These are phyloP conservation scores for Coccomyxa subellipsoidea DNA, from an alignment of 163 green algal genomes.

Conservation along the genomic window DNA sequence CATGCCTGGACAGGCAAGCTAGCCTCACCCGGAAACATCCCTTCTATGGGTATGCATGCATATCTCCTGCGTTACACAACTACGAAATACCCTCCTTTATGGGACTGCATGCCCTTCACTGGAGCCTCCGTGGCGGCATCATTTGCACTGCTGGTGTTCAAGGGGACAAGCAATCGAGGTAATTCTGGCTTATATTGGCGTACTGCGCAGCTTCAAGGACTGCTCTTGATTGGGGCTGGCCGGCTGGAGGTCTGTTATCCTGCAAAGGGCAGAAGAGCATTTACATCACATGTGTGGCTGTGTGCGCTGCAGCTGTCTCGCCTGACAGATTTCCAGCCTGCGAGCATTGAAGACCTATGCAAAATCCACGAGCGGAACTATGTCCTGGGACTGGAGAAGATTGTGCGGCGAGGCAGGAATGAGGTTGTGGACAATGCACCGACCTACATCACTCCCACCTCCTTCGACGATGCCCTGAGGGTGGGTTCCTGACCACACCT, in stretches of 20 bases:
- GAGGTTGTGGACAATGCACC: conserved; percentile 10
- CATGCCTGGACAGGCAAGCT: conserved; percentile 20
- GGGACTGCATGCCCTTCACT: not conserved
- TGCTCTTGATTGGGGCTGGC: no score
- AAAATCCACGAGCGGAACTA: conserved; percentile 35
- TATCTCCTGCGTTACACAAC: not conserved
- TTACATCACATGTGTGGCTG: no score
- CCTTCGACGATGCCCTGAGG: conserved; percentile 49
- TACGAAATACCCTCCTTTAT: not conserved
- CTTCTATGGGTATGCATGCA: not conserved
- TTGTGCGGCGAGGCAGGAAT: not conserved
- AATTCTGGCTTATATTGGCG: no score
- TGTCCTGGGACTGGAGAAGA: conserved; percentile 27
- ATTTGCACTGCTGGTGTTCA: no score
- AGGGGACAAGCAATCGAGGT: no score
- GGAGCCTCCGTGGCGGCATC: no score
- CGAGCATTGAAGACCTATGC: conserved; percentile 21
- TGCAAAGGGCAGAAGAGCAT: no score
- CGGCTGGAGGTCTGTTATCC: no score
- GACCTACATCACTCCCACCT: conserved; percentile 64
- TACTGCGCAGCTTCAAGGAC: no score
- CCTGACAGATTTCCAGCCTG: conserved; percentile 18
- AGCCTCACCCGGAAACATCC: not conserved
- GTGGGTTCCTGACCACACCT: conserved; percentile 8
- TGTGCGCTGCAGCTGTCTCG: conserved; percentile 15